Evolutionary conservation across 2,329 filamentous ascomycete genomes (phyloP).

Genomic region (Pseudocercospora vitis): DNA sequence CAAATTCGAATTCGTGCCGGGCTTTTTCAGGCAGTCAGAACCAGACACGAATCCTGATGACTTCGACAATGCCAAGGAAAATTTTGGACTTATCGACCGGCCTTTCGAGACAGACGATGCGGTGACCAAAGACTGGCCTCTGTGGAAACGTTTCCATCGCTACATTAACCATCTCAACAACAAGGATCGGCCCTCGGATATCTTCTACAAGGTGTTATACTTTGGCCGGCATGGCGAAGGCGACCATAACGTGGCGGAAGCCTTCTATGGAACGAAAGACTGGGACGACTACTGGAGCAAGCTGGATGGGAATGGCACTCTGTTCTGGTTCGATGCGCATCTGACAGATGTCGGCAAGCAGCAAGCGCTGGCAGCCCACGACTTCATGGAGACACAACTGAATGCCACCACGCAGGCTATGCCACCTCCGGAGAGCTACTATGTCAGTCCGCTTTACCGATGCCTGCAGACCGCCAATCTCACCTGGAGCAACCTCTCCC

Average conservation of each 20-base stretch:
- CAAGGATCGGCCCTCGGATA: slow-evolving; percentile 44
- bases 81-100: slow-evolving; percentile 52
- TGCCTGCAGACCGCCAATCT: slow-evolving; percentile 63
- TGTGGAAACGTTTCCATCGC: slow-evolving; percentile 64
- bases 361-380: slow-evolving; percentile 60
- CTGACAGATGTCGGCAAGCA: slow-evolving; percentile 58
- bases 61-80: slow-evolving; percentile 49
- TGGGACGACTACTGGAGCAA: slow-evolving; percentile 70
- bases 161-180: slow-evolving; percentile 56
- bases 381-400: slow-evolving; percentile 60
- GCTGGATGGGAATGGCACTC: slow-evolving; percentile 63
- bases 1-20: slow-evolving; percentile 42
- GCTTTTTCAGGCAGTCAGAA: slow-evolving; percentile 55
- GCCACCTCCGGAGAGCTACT: slow-evolving; percentile 63
- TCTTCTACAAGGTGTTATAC: slow-evolving; percentile 66
- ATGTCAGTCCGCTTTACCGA: slow-evolving; percentile 63
- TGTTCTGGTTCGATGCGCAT: slow-evolving; percentile 63
- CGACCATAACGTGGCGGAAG: slow-evolving; percentile 61
- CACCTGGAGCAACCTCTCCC: slow-evolving; percentile 57
- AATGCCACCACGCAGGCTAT: slow-evolving; percentile 44
- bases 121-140: slow-evolving; percentile 43
- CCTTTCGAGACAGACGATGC: slow-evolving; percentile 38
- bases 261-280: slow-evolving; percentile 65
- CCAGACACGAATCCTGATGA: slow-evolving; percentile 46
- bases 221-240: slow-evolving; percentile 71